Conservation (phyloP, 805 yeast genomes). For the Starmerella ratchasimensis region DNA sequence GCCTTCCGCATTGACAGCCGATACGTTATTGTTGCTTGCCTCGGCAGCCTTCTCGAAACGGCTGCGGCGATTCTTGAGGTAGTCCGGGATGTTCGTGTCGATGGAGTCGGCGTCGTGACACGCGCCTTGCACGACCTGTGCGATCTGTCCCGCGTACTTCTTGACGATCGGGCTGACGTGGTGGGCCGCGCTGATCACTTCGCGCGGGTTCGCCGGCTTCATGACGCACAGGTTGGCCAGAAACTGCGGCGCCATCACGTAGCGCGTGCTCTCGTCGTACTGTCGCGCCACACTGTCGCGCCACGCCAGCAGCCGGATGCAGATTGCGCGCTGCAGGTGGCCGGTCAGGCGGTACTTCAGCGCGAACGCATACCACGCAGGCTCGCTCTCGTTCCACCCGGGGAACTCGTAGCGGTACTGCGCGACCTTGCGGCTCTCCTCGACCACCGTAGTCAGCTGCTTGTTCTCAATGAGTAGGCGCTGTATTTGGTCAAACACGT, state of each 20-base stretch:
- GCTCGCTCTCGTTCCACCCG: constrained; percentile 39
- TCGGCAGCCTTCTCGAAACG: too few relatives aligned
- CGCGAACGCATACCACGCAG: constrained; percentile 53
- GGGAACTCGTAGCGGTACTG: constrained; percentile 69
- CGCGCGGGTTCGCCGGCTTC: constrained; percentile 45
- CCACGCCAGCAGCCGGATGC: constrained; percentile 61
- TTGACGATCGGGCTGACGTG: constrained; percentile 43
- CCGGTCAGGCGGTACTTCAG: constrained; percentile 44
- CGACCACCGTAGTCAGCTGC: constrained; percentile 39
- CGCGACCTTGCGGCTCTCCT: constrained; percentile 68
- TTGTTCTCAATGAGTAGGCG: constrained; percentile 42
- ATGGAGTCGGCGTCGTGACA: constrained; percentile 6
- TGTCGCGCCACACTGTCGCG: constrained; percentile 63
- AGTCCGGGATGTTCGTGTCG: constrained; percentile 11
- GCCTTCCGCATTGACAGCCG: too few relatives aligned
- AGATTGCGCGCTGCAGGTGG: constrained; percentile 36
- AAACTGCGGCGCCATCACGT: constrained; percentile 68
- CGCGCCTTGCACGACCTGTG: constrained; percentile 37
- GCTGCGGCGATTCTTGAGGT: background rate
- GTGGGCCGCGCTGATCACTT: constrained; percentile 28
- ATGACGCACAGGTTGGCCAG: constrained; percentile 46
- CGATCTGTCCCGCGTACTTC: constrained; percentile 41
- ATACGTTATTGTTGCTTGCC: too few relatives aligned
- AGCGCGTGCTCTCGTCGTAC: constrained; percentile 74
- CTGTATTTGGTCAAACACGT: constrained; percentile 63